Evolutionary conservation across 495 filamentous ascomycete species (phyloP).

Genomic region (Neurospora tetrasperma): DNA sequence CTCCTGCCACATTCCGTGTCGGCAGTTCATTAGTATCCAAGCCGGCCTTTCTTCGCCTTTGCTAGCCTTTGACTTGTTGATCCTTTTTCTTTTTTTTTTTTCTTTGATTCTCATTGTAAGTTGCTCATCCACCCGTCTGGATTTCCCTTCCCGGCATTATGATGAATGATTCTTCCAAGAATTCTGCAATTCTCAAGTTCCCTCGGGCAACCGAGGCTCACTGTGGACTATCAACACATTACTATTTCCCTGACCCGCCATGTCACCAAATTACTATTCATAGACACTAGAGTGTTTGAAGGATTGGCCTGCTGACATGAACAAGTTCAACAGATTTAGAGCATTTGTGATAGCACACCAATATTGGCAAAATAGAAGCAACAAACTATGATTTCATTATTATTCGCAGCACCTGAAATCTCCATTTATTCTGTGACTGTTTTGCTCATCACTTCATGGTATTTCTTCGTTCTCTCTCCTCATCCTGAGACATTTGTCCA

Average conservation of each 20-base stretch:
- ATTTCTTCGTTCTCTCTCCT: not conserved
- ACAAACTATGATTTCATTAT: not conserved
- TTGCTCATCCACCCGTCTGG: not conserved
- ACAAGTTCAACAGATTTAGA: not conserved
- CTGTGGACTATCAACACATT: slow-evolving; percentile 27
- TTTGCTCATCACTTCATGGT: not conserved
- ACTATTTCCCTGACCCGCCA: slow-evolving; percentile 11
- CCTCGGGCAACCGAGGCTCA: slow-evolving; percentile 6
- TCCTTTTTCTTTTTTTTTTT: not conserved
- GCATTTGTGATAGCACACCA: not conserved
- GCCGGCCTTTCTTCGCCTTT: not conserved
- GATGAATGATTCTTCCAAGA: slow-evolving; percentile 42
- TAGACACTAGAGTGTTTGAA: not conserved
- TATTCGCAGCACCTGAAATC: not conserved
- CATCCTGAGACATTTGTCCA: not conserved
- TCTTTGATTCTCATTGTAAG: not conserved
- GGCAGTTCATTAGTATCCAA: not conserved
- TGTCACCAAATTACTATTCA: not conserved
- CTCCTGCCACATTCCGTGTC: not conserved
- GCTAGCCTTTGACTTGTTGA: not conserved
- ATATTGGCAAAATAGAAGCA: not conserved
- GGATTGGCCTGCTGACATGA: not conserved
- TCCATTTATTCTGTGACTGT: not conserved
- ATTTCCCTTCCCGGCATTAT: not conserved
- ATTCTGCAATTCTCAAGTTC: slow-evolving; percentile 48